Base-by-base conservation (phyloP, 2,329 filamentous ascomycete genomes). In the Didymella lethalis region DNA sequence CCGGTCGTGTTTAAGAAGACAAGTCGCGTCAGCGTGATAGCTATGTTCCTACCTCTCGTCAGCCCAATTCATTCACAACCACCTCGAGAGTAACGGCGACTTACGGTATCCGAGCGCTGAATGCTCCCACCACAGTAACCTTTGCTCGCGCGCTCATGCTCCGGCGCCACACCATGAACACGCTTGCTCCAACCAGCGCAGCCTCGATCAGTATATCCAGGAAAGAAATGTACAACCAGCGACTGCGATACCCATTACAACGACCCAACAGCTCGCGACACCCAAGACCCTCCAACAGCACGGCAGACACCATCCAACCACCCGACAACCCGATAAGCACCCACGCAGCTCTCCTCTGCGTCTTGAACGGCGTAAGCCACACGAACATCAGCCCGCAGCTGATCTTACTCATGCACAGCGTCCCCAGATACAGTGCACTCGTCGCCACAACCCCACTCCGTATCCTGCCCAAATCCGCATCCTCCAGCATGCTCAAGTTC, bases 141-240 rank as follows among this genome's bases (percentile, higher is more conserved):
- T 66, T 64, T 2, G 47, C 46, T 11, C 40, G 20, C 1, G 41
- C 34, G 11, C 36, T 7, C 62, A 68, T 64, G 16, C 57, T 50
- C 18, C 61, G 48, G 6, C 23, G 8, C 38, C 41, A 64, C 7
- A 68, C 48, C n/a, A 68, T 45, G 20, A 51, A 59, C 2, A 58
- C 31, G 6, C 55, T 53, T 4, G 50, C 57, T 5, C 44, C 14
- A 32, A 68, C 46, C 32, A 68, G 57, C 16, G 47, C 54, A n/a
- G 54, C 25, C 45, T 68, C 64, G 34, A 65, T 50, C 5, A 58
- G 14, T 23, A 46, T 41, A 25, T 68, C 64, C n/a, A 56, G 38
- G 2, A 58, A 48, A 10, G 32, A 32, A 46, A 66, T 64, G 26
- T 54, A 60, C 14, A 57, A 31, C 65, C 64, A 68, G 20, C 64